Conservation (phyloP, 768 basidiomycete species). For the Leucocoprinus sp. region DNA sequence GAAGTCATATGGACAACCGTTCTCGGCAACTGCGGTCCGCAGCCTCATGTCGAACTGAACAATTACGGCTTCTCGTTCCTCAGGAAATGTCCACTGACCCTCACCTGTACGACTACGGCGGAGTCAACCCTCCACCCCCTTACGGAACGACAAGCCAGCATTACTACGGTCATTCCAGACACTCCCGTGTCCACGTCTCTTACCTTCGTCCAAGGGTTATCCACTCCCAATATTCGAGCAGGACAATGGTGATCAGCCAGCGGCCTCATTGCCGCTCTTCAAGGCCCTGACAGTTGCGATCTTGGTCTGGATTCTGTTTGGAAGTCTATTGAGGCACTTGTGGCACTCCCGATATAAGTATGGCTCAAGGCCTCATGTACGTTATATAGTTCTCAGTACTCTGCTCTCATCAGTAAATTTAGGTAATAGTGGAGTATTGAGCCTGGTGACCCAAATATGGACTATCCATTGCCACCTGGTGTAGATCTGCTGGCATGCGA, state of each 20-base stretch:
- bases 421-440: slow-evolving; percentile 6
- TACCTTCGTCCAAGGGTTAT: background rate
- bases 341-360: background rate
- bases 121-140: slow-evolving; percentile 1
- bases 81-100: background rate
- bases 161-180: background rate
- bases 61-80: background rate
- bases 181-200: background rate
- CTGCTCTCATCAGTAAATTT: background rate
- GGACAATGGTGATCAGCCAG: background rate
- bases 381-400: background rate
- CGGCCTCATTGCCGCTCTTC: slow-evolving; percentile 1
- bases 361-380: slow-evolving; percentile 2
- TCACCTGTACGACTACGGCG: background rate
- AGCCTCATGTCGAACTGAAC: slow-evolving; percentile 4
- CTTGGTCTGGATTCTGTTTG: background rate
- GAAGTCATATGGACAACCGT: too few species aligned
- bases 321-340: background rate
- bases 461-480: slow-evolving; percentile 2
- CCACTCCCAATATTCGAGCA: background rate
- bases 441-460: slow-evolving; percentile 1
- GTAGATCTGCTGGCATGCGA: slow-evolving; percentile 3
- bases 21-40: background rate
- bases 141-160: slow-evolving; percentile 1
- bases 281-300: background rate